Conservation (phyloP, 257 asterid genomes). For the Apocynum venetum region DNA sequence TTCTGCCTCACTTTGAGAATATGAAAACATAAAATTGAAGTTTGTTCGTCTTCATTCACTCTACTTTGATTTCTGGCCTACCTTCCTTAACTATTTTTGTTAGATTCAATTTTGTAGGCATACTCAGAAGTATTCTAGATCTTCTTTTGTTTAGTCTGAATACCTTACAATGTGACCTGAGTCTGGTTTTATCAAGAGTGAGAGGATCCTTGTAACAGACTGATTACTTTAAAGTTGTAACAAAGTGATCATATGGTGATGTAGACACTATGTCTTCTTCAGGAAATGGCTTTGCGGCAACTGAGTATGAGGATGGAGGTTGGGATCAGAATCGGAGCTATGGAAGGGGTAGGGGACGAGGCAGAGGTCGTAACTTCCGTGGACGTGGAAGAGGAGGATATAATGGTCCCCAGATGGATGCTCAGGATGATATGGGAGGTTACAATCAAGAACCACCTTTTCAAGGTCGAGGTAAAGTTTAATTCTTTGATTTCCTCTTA, state of each 20-base stretch:
- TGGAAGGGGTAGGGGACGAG: conserved; percentile 80
- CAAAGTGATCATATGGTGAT: background rate
- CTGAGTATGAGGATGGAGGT: conserved; percentile 77
- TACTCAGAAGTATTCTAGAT: background rate
- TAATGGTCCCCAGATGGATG: conserved; percentile 50
- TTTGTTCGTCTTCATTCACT: background rate
- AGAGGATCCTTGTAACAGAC: background rate
- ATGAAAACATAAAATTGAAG: background rate
- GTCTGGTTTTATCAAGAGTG: background rate
- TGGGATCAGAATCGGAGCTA: conserved; percentile 56
- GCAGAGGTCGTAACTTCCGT: conserved; percentile 67
- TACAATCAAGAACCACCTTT: conserved; percentile 65
- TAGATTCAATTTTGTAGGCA: background rate
- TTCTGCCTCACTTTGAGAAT: background rate
- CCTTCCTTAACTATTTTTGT: background rate
- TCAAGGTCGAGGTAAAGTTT: conserved; percentile 33
- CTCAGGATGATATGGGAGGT: conserved; percentile 52
- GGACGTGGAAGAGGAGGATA: conserved; percentile 89
- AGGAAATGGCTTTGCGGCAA: conserved; percentile 63
- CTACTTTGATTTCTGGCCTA: background rate
- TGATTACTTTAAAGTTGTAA: background rate
- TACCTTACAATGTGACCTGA: background rate
- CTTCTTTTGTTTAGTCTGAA: background rate
- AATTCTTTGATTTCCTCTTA: background rate
- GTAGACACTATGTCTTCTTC: conserved; percentile 9